Percentiles rank a stretch among this genome's conserved stretches.
Conservation (phyloP, 2,329 filamentous ascomycete genomes). For the Pestalotiopsis sp. region DNA sequence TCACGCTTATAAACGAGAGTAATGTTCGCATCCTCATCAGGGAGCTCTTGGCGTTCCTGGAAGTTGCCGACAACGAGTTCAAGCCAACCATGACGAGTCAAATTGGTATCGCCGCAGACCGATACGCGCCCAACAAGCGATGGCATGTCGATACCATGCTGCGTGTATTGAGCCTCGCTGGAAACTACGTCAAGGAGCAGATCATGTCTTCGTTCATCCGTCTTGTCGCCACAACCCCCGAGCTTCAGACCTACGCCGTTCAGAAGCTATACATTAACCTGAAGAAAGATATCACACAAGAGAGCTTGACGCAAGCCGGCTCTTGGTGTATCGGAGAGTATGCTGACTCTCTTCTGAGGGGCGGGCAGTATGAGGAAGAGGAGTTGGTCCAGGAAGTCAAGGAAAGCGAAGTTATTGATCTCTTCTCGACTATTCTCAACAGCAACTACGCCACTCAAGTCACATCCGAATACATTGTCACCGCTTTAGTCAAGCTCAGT, state of each 20-base stretch:
- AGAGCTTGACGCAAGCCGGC: slow-evolving; percentile 88
- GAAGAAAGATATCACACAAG: slow-evolving; percentile 96
- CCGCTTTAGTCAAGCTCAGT: slow-evolving; percentile 91
- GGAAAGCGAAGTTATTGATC: slow-evolving; percentile 86
- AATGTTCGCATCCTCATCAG: slow-evolving; percentile 93
- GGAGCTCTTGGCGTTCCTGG: slow-evolving; percentile 91
- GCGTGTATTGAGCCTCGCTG: slow-evolving; percentile 87
- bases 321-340: slow-evolving; percentile 99
- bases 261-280: slow-evolving; percentile 91
- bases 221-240: slow-evolving; percentile 89
- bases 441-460: slow-evolving; percentile 93
- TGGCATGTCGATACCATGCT: slow-evolving; percentile 99
- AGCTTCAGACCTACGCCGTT: slow-evolving; percentile 93
- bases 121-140: slow-evolving; percentile 93
- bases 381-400: slow-evolving; percentile 80
- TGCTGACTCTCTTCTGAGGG: slow-evolving; percentile 84
- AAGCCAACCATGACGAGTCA: slow-evolving; percentile 98
- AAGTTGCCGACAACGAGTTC: slow-evolving; percentile 97
- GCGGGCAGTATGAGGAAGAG: slow-evolving; percentile 92
- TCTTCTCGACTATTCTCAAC: slow-evolving; percentile 90
- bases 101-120: slow-evolving; percentile 94
- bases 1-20: slow-evolving; percentile 95
- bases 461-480: slow-evolving; percentile 94
- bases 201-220: slow-evolving; percentile 96
- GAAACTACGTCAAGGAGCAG: slow-evolving; percentile 96